Conservation (phyloP, 768 basidiomycete species). For the Boletus patriciae region DNA sequence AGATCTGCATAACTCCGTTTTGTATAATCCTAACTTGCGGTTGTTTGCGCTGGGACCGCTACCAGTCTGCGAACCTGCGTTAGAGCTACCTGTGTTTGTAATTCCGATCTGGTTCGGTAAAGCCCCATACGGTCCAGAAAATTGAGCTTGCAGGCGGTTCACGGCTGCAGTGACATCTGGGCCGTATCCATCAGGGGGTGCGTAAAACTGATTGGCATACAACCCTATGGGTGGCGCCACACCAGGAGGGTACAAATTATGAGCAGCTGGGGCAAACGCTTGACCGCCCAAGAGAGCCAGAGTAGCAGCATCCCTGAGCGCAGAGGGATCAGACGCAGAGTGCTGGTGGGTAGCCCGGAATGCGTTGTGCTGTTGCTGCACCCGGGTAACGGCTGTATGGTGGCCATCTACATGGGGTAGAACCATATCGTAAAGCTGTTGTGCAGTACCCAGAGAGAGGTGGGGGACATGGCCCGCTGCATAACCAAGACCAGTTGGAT, state of each 20-base stretch:
- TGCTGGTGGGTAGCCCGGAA: constrained; percentile 79
- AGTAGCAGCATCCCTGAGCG: constrained; percentile 68
- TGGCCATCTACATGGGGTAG: constrained; percentile 49
- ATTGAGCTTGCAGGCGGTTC: constrained; percentile 58
- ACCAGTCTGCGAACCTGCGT: constrained; percentile 33
- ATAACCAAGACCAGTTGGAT: constrained; percentile 54
- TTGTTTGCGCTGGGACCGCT: constrained; percentile 88
- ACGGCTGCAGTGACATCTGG: constrained; percentile 59
- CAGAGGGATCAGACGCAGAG: constrained; percentile 79
- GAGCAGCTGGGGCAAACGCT: constrained; percentile 49
- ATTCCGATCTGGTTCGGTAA: constrained; percentile 47
- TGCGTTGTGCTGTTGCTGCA: constrained; percentile 75
- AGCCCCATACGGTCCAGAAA: constrained; percentile 53
- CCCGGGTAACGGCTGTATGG: constrained; percentile 66
- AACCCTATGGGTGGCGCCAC: constrained; percentile 52
- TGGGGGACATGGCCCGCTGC: constrained; percentile 58
- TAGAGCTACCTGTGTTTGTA: constrained; percentile 41
- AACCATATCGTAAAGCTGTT: constrained; percentile 83
- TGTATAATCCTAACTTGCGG: constrained; percentile 86
- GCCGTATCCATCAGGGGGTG: constrained; percentile 55
- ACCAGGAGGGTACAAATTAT: constrained; percentile 52
- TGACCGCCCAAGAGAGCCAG: constrained; percentile 61
- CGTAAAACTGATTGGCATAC: constrained; percentile 72
- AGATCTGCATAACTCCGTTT: constrained; percentile 86
- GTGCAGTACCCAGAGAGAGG: constrained; percentile 69